Evolutionary conservation across 2,329 filamentous ascomycete species (phyloP), one percentile per base, ranked within the genome.

Genomic region (Chaetomium strumarium): DNA sequence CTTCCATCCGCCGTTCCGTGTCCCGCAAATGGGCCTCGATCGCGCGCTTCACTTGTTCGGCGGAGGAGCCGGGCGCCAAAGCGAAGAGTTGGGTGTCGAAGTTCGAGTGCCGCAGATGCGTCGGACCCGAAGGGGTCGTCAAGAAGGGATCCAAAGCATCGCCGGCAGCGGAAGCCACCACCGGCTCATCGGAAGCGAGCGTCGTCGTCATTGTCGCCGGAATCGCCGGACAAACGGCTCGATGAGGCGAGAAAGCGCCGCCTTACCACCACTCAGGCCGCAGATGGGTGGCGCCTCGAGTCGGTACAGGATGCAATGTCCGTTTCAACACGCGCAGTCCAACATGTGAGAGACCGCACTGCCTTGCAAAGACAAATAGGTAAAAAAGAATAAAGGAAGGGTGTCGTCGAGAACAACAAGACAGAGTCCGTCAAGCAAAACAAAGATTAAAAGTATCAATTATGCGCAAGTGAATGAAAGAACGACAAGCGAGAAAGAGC

Each of bases 1-100:
- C 91, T 64, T 95, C 88, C 58, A 99, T 84, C 53, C 92, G 83
- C 54, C 90, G 85, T 64, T 96, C 90, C 1, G 92, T 96, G 69
- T 99, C 93, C 57, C 87, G 84, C 44, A 99, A 78, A 70, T 97
- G 93, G 47, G 91, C 90, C 69, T 96, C 86, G 41, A 99, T 77
- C 41, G 90, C 90, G 60, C 88, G 85, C 70, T 88, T 95, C 38
- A 90, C 89, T 66, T 96, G 90, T 51, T 84, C 82, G 10, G 92
- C 90, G 1, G 92, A 96, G 29, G 88, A 73, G 50, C 72, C 75
- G n/a, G 89, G 81, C 60, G 88, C 87, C 19, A 92, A 75, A 36
- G 85, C 85, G 67, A 95, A 91, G 29, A 88, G 73, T 47, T 92
- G 84, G 45, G 82, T 81, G 68, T 96, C 90, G 67, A 95, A 95